These are phyloP conservation scores for Colletotrichum simmondsii DNA, from an alignment of 2,329 filamentous ascomycete genomes.

Conservation along the genomic window DNA sequence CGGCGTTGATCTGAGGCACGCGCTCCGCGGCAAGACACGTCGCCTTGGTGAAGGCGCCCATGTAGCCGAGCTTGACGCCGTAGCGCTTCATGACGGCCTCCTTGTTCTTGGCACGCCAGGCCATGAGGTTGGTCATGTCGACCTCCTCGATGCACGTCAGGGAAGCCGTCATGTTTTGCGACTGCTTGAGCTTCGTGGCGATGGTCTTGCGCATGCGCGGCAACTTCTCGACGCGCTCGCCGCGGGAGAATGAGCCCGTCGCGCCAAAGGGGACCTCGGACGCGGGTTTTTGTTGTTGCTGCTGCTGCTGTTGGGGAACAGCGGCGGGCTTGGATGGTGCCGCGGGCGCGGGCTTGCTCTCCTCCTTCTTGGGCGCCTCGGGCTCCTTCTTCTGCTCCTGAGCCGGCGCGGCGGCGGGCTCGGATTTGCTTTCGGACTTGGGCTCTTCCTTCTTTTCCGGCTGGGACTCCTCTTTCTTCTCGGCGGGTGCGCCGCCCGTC, in stretches of 20 bases:
- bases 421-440: conserved; percentile 11
- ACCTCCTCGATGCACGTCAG: conserved; percentile 67
- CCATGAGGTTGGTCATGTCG: conserved; percentile 73
- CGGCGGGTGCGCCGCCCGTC: conserved; percentile 36
- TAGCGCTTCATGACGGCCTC: conserved; percentile 43
- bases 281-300: not conserved
- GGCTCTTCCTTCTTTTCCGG: conserved; percentile 21
- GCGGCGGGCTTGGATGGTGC: conserved; percentile 9
- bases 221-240: conserved; percentile 46
- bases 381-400: conserved; percentile 29
- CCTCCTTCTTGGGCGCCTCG: conserved; percentile 32
- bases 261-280: conserved; percentile 17
- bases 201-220: conserved; percentile 82
- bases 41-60: conserved; percentile 81
- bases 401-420: conserved; percentile 8
- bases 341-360: conserved; percentile 21
- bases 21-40: conserved; percentile 73
- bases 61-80: conserved; percentile 69
- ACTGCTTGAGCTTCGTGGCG: conserved; percentile 74
- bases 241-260: conserved; percentile 25
- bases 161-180: conserved; percentile 75
- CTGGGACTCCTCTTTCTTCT: conserved; percentile 35
- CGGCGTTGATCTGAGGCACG: conserved; percentile 78
- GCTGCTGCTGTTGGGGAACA: not conserved
- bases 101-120: conserved; percentile 74